Conservation (phyloP, 2,329 filamentous ascomycete genomes). For the Coniella lustricola region DNA sequence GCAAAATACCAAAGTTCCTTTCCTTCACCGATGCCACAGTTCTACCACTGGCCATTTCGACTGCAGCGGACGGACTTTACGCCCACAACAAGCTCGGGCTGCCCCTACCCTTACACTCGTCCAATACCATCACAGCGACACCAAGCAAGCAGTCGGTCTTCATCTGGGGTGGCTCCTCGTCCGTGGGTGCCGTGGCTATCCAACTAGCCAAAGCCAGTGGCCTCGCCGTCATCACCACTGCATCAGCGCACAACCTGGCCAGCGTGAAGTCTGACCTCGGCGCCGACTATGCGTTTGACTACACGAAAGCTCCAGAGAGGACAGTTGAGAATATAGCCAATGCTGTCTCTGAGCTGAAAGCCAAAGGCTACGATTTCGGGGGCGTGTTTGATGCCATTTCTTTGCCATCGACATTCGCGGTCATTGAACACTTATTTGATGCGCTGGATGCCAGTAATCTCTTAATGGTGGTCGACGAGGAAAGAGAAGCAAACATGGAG, state of each 20-base stretch:
- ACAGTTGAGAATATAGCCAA: constrained; percentile 4
- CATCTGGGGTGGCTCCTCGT: constrained; percentile 15
- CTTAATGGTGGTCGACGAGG: too few relatives aligned
- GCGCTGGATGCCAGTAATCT: too few relatives aligned
- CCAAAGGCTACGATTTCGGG: background rate
- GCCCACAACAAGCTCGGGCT: constrained; percentile 4
- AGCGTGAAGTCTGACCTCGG: background rate
- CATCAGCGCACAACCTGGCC: constrained; percentile 9
- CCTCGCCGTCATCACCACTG: constrained; percentile 11
- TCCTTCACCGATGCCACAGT: constrained; percentile 8
- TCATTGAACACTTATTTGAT: too few relatives aligned
- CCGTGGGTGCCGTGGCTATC: constrained; percentile 9
- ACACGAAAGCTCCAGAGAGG: background rate
- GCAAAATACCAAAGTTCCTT: background rate
- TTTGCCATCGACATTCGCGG: background rate
- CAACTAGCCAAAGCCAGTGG: constrained; percentile 14
- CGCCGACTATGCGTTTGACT: constrained; percentile 11
- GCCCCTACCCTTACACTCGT: background rate
- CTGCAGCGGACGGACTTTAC: constrained; percentile 8
- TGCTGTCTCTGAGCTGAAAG: background rate
- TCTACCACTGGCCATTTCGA: constrained; percentile 10
- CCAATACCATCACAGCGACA: too few relatives aligned
- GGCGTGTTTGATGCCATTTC: constrained; percentile 11
- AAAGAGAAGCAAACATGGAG: too few relatives aligned
- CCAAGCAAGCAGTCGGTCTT: constrained; percentile 3